Percentiles rank a stretch among this genome's conserved stretches.
Conservation (phyloP, 805 yeast genomes). For the Teunomyces funiuensis region DNA sequence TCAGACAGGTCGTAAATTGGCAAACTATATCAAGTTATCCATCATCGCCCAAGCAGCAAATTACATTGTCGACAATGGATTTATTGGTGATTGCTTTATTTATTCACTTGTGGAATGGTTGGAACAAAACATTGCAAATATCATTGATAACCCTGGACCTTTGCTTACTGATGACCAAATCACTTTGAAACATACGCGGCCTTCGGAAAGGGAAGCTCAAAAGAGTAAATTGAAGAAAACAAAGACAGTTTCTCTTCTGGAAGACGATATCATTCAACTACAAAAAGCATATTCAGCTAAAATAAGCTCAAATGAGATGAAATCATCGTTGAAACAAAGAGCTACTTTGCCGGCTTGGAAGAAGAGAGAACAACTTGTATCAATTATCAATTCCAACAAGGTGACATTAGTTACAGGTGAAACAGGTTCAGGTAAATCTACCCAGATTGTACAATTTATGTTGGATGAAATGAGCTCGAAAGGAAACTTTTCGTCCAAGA, state of each 20-base stretch:
- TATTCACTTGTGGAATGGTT: constrained; percentile 77
- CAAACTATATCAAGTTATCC: constrained; percentile 68
- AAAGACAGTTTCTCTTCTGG: constrained; percentile 2
- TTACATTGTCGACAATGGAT: constrained; percentile 40
- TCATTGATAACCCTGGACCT: constrained; percentile 76
- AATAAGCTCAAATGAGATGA: constrained; percentile 24
- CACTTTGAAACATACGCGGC: constrained; percentile 8
- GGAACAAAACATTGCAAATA: constrained; percentile 54
- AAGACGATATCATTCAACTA: constrained; percentile 2
- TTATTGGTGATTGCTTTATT: constrained; percentile 70
- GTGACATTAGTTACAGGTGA: constrained; percentile 90
- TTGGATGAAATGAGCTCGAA: constrained; percentile 60
- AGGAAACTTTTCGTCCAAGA: constrained; percentile 54
- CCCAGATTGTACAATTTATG: constrained; percentile 89
- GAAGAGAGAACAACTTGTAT: constrained; percentile 55
- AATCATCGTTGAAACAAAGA: constrained; percentile 44
- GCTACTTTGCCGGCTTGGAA: constrained; percentile 80
- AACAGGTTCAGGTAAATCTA: constrained; percentile 96
- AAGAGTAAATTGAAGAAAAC: background rate
- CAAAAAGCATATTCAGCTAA: constrained; percentile 1
- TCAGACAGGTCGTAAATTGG: constrained; percentile 50
- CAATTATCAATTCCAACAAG: constrained; percentile 55
- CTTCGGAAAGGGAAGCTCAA: background rate
- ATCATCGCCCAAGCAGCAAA: constrained; percentile 48
- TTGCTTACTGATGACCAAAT: constrained; percentile 27